Percentiles rank a stretch among this genome's conserved stretches.
Conservation (phyloP, 352 stramenopile genomes). For the Achlya hypogyna region DNA sequence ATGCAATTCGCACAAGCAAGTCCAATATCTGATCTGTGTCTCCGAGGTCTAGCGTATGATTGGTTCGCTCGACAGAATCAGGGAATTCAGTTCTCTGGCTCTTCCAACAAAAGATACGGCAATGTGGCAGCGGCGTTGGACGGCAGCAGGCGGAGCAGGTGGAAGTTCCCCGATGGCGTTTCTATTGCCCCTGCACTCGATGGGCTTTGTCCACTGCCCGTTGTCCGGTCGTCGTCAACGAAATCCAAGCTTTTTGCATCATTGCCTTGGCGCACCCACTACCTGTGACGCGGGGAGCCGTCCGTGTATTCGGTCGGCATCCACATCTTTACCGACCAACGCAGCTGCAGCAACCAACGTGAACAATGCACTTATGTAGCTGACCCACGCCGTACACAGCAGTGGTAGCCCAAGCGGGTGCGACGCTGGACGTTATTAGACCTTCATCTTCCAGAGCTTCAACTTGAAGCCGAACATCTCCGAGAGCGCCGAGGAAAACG, state of each 20-base stretch:
- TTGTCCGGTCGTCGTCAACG: too few relatives aligned
- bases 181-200: too few relatives aligned
- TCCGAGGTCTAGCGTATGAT: too few relatives aligned
- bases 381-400: too few relatives aligned
- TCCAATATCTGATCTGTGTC: too few relatives aligned
- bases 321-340: too few relatives aligned
- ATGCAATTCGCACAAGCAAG: too few relatives aligned
- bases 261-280: neutral
- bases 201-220: neutral
- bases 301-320: too few relatives aligned
- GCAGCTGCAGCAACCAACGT: too few relatives aligned
- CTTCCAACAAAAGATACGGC: neutral
- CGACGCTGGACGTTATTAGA: slow-evolving; percentile 24
- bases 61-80: neutral
- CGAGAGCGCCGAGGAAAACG: slow-evolving; percentile 81
- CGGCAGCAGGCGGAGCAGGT: neutral
- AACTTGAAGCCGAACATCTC: slow-evolving; percentile 89
- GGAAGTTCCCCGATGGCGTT: neutral
- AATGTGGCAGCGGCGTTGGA: neutral
- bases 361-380: too few relatives aligned
- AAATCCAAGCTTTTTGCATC: neutral
- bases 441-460: slow-evolving; percentile 86
- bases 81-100: neutral
- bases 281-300: too few relatives aligned
- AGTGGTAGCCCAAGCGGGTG: neutral